Evolutionary conservation across 129 eudicot genomes (phyloP).

Genomic region (Lactuca sativa): DNA sequence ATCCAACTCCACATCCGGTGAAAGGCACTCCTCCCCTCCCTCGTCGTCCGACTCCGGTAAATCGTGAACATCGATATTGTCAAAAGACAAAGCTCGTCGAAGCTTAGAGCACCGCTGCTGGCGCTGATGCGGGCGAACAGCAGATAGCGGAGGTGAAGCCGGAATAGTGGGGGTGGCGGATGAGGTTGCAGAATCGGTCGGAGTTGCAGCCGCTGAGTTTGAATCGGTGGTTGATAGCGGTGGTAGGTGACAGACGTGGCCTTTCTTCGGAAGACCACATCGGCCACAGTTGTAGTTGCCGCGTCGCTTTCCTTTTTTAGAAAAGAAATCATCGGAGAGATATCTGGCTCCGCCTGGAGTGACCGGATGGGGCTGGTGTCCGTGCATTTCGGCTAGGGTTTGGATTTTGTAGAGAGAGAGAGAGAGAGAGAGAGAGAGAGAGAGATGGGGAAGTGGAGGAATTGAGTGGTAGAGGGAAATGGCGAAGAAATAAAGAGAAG

Average conservation of each 20-base stretch:
- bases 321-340: slow-evolving; percentile 40
- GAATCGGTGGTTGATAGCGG: slow-evolving; percentile 24
- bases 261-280: slow-evolving; percentile 82
- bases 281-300: slow-evolving; percentile 96
- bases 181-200: slow-evolving; percentile 31
- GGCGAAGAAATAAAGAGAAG: slow-evolving; percentile 26
- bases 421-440: slow-evolving; percentile 9
- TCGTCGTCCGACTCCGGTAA: slow-evolving; percentile 30
- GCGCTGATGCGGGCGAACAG: slow-evolving; percentile 28
- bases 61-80: slow-evolving; percentile 42
- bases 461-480: neutral
- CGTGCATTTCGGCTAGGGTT: slow-evolving; percentile 42
- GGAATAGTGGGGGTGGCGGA: slow-evolving; percentile 26
- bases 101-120: slow-evolving; percentile 39
- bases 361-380: slow-evolving; percentile 66
- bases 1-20: slow-evolving; percentile 38
- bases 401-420: slow-evolving; percentile 20
- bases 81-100: slow-evolving; percentile 75
- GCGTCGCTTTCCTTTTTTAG: slow-evolving; percentile 64
- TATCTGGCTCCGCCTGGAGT: slow-evolving; percentile 46
- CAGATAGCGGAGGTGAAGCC: slow-evolving; percentile 32
- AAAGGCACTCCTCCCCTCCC: slow-evolving; percentile 16
- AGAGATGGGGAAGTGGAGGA: neutral
- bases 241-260: slow-evolving; percentile 61
- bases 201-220: slow-evolving; percentile 7